These are phyloP conservation scores for Apostasia shenzhenica DNA, from an alignment of 106 monocot species.

Conservation along the genomic window DNA sequence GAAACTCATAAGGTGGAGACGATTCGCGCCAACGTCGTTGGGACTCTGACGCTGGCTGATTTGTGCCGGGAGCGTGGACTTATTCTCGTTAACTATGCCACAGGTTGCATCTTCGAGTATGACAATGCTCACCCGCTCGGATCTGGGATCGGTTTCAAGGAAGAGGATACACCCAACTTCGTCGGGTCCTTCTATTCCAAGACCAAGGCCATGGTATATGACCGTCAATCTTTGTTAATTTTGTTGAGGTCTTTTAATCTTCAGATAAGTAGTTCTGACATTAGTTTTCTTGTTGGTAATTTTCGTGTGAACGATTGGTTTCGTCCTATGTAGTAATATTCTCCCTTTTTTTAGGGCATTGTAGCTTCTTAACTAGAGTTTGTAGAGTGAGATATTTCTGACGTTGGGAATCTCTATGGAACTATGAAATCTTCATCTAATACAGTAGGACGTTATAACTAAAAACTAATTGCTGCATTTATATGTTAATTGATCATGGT, in stretches of 20 bases:
- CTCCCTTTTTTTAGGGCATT: neutral
- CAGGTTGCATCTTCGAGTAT: constrained; percentile 64
- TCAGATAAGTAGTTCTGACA: neutral
- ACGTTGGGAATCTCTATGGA: too few species aligned
- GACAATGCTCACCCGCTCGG: constrained; percentile 32
- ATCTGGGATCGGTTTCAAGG: constrained; percentile 48
- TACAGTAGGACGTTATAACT: too few species aligned
- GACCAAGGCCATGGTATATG: constrained; percentile 59
- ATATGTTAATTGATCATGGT: too few species aligned
- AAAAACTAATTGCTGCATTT: too few species aligned
- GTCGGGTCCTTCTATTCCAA: constrained; percentile 62
- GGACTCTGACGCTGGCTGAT: constrained; percentile 58
- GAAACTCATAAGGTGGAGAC: constrained; percentile 69
- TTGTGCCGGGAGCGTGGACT: constrained; percentile 35
- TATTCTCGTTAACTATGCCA: constrained; percentile 52
- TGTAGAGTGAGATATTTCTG: too few species aligned
- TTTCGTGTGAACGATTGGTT: too few species aligned
- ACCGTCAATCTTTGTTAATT: neutral
- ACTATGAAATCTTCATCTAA: too few species aligned
- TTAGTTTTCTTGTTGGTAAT: too few species aligned
- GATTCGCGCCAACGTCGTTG: constrained; percentile 43
- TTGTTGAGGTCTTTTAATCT: neutral
- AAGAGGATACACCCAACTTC: constrained; percentile 60
- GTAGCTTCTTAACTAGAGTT: too few species aligned
- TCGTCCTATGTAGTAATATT: neutral